Percentiles rank a stretch among this genome's conserved stretches.
These are phyloP conservation scores for Pseudotsuga menziesii DNA, from an alignment of 75 land plant genomes.

Conservation along the genomic window DNA sequence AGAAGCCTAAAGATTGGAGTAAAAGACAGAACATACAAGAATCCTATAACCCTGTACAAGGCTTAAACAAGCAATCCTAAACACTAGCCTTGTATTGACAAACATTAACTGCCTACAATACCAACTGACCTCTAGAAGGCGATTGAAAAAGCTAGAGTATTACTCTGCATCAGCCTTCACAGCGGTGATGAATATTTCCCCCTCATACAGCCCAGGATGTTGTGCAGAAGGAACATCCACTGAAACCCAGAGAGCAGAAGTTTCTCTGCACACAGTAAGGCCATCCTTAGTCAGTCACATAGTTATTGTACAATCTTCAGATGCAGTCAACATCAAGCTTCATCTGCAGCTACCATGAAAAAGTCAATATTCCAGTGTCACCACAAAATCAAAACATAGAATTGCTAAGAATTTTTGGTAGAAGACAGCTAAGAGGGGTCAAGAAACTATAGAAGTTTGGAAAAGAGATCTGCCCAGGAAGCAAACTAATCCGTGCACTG, in stretches of 20 bases:
- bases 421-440: not conserved
- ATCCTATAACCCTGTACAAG: conserved; percentile 6
- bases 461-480: conserved; percentile 72
- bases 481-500: conserved; percentile 52
- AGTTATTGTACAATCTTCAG: not conserved
- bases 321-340: not conserved
- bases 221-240: conserved; percentile 77
- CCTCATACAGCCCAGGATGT: conserved; percentile 90
- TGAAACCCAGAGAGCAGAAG: conserved; percentile 88
- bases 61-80: conserved; percentile 8
- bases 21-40: not conserved
- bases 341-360: not conserved
- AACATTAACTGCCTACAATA: conserved; percentile 7
- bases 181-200: conserved; percentile 75
- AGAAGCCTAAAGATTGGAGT: not conserved
- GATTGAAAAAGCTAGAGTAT: conserved; percentile 26
- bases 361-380: not conserved
- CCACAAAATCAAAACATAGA: not conserved
- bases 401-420: not conserved
- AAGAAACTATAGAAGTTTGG: not conserved
- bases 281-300: not conserved
- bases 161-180: conserved; percentile 70
- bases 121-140: conserved; percentile 27
- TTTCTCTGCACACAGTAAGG: conserved; percentile 53
- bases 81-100: conserved; percentile 5